phyloP scores from a whole-genome alignment of 1,284 basidiomycete species.

The Pseudozyma sp. region DNA sequence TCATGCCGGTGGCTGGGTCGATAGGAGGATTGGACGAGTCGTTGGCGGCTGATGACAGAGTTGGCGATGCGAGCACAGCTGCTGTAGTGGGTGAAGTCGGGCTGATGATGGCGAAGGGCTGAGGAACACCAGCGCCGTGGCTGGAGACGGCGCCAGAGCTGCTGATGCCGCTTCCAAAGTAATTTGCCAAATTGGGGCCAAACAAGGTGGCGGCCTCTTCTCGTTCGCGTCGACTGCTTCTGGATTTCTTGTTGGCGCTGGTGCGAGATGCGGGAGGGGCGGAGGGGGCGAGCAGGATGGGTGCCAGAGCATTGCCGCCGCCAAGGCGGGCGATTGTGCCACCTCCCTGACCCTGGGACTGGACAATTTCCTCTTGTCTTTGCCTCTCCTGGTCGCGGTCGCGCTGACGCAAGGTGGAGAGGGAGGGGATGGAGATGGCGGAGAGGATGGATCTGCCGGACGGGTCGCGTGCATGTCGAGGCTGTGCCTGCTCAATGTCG shows the following conservation, averaged over 20 bases:
- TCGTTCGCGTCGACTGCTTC: constrained; percentile 47
- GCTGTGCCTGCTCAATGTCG: constrained; percentile 28
- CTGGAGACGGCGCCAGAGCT: constrained; percentile 51
- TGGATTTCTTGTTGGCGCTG: constrained; percentile 23
- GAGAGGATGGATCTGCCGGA: constrained; percentile 50
- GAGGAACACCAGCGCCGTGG: constrained; percentile 24
- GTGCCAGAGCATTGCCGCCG: constrained; percentile 16
- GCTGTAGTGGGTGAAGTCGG: constrained; percentile 20
- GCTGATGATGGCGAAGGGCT: constrained; percentile 16
- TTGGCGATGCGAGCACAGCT: constrained; percentile 2
- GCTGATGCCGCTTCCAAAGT: constrained; percentile 58
- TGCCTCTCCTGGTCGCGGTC: constrained; percentile 46
- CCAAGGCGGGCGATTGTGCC: constrained; percentile 5
- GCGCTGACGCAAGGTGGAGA: constrained; percentile 45
- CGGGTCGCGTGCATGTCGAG: constrained; percentile 32
- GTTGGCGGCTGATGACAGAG: not conserved
- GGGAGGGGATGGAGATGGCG: constrained; percentile 33
- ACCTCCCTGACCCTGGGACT: not conserved
- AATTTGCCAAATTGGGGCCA: constrained; percentile 60
- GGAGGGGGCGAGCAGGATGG: constrained; percentile 17
- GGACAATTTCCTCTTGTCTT: constrained; percentile 22
- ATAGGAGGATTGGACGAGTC: not conserved
- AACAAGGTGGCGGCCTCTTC: constrained; percentile 61
- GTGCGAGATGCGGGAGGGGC: constrained; percentile 7
- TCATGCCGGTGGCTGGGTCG: constrained; percentile 1